phyloP scores from a whole-genome alignment of 257 asterid genomes.

The Echites panduratus region DNA sequence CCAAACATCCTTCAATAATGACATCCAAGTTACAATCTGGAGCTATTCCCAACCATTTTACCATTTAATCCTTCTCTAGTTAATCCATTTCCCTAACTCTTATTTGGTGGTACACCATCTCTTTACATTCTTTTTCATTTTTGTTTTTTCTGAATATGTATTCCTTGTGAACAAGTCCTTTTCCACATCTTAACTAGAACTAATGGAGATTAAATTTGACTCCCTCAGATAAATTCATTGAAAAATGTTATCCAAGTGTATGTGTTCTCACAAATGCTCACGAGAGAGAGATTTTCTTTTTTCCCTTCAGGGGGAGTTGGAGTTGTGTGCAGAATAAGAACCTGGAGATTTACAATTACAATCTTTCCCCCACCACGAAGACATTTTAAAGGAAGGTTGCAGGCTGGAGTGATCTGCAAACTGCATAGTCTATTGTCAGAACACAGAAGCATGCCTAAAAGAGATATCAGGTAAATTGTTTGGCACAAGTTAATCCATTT shows the following conservation, averaged over 20 bases:
- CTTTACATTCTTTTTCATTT: background rate
- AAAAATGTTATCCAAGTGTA: background rate
- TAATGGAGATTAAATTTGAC: background rate
- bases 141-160: too few relatives aligned
- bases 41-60: background rate
- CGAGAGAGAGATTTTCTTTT: background rate
- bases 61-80: background rate
- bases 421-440: slow-evolving; percentile 37
- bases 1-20: background rate
- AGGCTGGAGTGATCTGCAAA: slow-evolving; percentile 97
- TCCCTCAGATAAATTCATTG: background rate
- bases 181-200: background rate
- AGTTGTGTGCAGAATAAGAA: slow-evolving; percentile 8
- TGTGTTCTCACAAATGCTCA: background rate
- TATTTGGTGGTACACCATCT: background rate
- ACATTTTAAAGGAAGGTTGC: slow-evolving; percentile 83
- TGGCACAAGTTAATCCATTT: background rate
- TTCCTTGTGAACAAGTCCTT: background rate
- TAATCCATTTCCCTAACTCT: background rate
- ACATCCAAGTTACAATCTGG: background rate
- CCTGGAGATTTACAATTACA: slow-evolving; percentile 95
- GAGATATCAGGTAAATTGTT: background rate
- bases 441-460: background rate
- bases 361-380: slow-evolving; percentile 82
- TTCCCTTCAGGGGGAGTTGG: background rate